Evolutionary conservation across 1,284 basidiomycete genomes (phyloP), one percentile per base, ranked within the genome.

Genomic region (Fomes fomentarius): DNA sequence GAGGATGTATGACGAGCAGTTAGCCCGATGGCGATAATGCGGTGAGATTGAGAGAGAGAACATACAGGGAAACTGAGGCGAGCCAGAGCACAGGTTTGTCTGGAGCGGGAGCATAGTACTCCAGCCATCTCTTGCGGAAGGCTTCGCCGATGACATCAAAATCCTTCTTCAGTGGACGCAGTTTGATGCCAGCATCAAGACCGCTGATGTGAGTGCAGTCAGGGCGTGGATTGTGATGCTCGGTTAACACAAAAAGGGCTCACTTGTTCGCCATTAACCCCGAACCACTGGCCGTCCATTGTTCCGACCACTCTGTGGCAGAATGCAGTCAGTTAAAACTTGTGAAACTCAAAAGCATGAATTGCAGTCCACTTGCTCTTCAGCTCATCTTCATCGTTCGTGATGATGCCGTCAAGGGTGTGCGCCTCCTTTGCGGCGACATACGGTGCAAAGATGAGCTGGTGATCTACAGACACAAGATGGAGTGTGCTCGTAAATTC

Each of bases 241-340:
- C 28, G 5, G 8, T 8, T 14, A 4, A 37, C 14, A 8, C 22
- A 11, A 25, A 43, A 22, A 21, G 3, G 19, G 50, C 71, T 28
- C 21, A 83, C 82, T 81, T 83, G 52, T 76, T 69, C 0, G 78
- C 72, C 62, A 83, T 71, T 22, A 78, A 54, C 6, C 81, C 80
- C 28, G 71, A 71, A 4, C 79, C 80, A 4, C 71, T 68, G 28
- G 68, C 61, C 2, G 66, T 54, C 77, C 81, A 85, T 51, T 76
- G 64, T 8, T 69, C 59, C 3, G 69, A 63, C 57, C 67, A 66
- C 22, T 65, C 80, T 82, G 50, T 33, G 31, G 17, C 8, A 21
- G 12, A 26, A 24, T 17, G 19, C 25, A 37, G 19, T 43, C 24
- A 47, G 31, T 28, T 12, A 8, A 37, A n/a, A 8, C 11, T 37